Percentiles rank a stretch among this genome's conserved stretches.
Evolutionary conservation across 2,329 filamentous ascomycete species (phyloP).

Genomic region (Trichoderma simmonsii): DNA sequence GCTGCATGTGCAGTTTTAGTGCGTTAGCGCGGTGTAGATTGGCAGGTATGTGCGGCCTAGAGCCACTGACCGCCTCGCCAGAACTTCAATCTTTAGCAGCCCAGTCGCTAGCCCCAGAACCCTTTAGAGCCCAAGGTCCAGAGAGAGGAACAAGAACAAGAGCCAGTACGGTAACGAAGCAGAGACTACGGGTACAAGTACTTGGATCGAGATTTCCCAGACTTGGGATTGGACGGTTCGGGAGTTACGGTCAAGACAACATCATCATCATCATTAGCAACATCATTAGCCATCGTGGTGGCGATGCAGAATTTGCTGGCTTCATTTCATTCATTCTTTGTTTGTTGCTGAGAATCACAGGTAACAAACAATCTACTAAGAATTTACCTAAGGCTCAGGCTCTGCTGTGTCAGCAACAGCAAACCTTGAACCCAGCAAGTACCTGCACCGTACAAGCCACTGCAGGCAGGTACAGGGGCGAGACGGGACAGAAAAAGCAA

Average conservation of each 20-base stretch:
- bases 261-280: background rate
- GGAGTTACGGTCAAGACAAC: background rate
- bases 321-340: background rate
- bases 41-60: background rate
- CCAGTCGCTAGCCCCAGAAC: background rate
- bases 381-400: background rate
- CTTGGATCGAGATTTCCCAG: background rate
- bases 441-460: background rate
- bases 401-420: background rate
- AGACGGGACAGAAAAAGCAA: background rate
- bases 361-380: background rate
- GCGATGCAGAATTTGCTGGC: background rate
- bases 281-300: background rate
- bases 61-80: constrained; percentile 6
- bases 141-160: background rate
- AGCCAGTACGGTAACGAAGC: background rate
- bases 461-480: background rate
- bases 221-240: background rate
- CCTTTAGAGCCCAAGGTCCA: background rate
- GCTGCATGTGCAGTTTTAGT: background rate
- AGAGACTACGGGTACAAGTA: background rate
- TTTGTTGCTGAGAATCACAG: background rate
- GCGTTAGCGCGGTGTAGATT: background rate
- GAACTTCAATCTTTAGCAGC: background rate
- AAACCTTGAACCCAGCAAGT: background rate